A percentile compares a stretch with the other conserved stretches of the same genome.
Conservation (phyloP, 352 stramenopile genomes). For the Globisporangium cederbergense region DNA sequence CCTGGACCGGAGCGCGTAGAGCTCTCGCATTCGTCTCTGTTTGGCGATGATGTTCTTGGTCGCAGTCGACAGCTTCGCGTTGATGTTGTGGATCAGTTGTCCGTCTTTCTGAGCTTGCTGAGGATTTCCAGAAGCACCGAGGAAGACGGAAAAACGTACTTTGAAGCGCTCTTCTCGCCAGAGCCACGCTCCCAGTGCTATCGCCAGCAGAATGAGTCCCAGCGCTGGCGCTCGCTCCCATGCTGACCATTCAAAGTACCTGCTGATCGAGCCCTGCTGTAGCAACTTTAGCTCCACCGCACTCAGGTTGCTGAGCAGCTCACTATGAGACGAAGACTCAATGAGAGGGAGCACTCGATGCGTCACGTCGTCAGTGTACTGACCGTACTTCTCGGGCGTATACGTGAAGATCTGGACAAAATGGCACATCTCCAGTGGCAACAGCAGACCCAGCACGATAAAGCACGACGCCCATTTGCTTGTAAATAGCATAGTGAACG, state of each 20-base stretch:
- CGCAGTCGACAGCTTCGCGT: background rate
- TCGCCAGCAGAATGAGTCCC: constrained; percentile 23
- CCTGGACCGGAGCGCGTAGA: constrained; percentile 32
- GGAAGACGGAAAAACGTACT: constrained; percentile 30
- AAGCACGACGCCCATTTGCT: constrained; percentile 50
- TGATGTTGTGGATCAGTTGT: background rate
- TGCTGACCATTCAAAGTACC: constrained; percentile 45
- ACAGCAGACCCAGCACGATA: constrained; percentile 40
- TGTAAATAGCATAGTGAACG: constrained; percentile 23
- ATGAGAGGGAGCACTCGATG: constrained; percentile 24
- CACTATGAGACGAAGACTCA: background rate
- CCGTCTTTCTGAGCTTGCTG: constrained; percentile 4
- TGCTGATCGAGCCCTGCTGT: constrained; percentile 37
- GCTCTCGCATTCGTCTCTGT: constrained; percentile 21
- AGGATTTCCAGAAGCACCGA: constrained; percentile 18
- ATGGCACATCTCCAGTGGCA: constrained; percentile 48
- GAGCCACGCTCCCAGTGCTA: constrained; percentile 28
- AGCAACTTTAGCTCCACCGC: constrained; percentile 18
- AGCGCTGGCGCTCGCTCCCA: constrained; percentile 43
- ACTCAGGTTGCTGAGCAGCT: constrained; percentile 16
- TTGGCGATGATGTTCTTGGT: constrained; percentile 17
- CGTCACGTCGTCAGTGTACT: constrained; percentile 25
- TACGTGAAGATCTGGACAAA: constrained; percentile 48
- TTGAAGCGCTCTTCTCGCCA: constrained; percentile 34
- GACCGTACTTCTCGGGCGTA: constrained; percentile 26